phyloP scores from a whole-genome alignment of 2,329 filamentous ascomycete species.

The Colletotrichum aenigma region DNA sequence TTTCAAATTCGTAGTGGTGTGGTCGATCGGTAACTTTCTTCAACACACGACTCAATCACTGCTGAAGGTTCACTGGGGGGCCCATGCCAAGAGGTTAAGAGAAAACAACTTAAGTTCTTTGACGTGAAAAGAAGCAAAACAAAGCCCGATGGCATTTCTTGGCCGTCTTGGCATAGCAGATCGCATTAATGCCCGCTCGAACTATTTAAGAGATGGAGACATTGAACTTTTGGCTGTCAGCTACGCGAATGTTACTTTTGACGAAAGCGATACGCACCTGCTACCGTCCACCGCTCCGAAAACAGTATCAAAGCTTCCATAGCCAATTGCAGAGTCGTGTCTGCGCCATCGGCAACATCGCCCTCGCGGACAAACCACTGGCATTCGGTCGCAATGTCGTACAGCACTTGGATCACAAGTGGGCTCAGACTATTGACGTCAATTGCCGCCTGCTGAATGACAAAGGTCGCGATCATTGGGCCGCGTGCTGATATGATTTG shows the following conservation, averaged over 20 bases:
- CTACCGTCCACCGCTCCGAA: background rate
- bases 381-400: constrained; percentile 23
- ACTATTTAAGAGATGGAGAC: background rate
- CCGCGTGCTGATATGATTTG: background rate
- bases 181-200: background rate
- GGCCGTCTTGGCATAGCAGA: background rate
- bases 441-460: background rate
- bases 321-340: background rate
- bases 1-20: background rate
- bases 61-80: background rate
- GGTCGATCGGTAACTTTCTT: background rate
- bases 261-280: background rate
- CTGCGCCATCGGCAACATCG: background rate
- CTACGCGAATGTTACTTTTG: background rate
- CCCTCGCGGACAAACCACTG: constrained; percentile 24
- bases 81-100: background rate
- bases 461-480: background rate
- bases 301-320: background rate
- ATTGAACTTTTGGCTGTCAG: background rate
- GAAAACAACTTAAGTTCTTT: background rate
- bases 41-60: background rate
- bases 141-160: background rate
- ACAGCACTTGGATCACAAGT: background rate
- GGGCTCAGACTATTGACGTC: background rate
- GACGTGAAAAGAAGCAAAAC: background rate